A percentile compares a stretch with the other conserved stretches of the same genome.
These are phyloP conservation scores for Phytophthora cactorum DNA, from an alignment of 352 stramenopile genomes.

Conservation along the genomic window DNA sequence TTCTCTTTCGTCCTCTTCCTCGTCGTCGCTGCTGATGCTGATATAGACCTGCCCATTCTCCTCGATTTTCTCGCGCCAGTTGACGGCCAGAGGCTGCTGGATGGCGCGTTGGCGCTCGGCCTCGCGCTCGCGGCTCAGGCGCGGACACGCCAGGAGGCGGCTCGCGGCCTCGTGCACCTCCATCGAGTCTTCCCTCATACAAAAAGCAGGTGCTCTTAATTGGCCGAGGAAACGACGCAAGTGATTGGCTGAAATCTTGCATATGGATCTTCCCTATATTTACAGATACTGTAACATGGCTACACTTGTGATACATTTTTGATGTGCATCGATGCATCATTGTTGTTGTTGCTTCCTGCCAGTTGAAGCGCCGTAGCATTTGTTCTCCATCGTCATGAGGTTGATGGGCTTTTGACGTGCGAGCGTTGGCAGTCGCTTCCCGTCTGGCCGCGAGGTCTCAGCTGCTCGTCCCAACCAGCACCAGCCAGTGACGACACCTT, in stretches of 20 bases:
- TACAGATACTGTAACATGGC: conserved; percentile 11
- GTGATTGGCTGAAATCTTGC: conserved; percentile 30
- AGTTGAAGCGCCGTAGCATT: not conserved
- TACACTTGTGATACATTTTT: conserved; percentile 10
- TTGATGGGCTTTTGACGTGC: conserved; percentile 34
- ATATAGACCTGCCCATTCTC: conserved; percentile 64
- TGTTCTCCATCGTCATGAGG: conserved; percentile 32
- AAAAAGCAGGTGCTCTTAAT: conserved; percentile 29
- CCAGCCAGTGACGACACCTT: conserved; percentile 39
- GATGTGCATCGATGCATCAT: not conserved
- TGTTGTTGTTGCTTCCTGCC: conserved; percentile 2
- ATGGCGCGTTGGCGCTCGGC: conserved; percentile 82
- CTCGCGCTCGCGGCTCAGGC: conserved; percentile 42
- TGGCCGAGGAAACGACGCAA: conserved; percentile 19
- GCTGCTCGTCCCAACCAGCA: conserved; percentile 36
- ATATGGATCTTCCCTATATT: conserved; percentile 14
- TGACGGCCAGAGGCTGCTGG: conserved; percentile 80
- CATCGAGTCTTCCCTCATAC: conserved; percentile 27
- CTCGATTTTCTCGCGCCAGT: conserved; percentile 64
- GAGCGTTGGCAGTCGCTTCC: conserved; percentile 42
- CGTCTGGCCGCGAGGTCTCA: conserved; percentile 31
- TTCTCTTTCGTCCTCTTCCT: conserved; percentile 19
- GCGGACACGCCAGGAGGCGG: conserved; percentile 44
- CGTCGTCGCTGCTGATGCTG: conserved; percentile 52
- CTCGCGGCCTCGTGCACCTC: conserved; percentile 42